Percentiles rank a stretch among this genome's conserved stretches.
Evolutionary conservation across 148 eudicot genomes (phyloP).

Genomic region (Vaccinium vitisidaea): DNA sequence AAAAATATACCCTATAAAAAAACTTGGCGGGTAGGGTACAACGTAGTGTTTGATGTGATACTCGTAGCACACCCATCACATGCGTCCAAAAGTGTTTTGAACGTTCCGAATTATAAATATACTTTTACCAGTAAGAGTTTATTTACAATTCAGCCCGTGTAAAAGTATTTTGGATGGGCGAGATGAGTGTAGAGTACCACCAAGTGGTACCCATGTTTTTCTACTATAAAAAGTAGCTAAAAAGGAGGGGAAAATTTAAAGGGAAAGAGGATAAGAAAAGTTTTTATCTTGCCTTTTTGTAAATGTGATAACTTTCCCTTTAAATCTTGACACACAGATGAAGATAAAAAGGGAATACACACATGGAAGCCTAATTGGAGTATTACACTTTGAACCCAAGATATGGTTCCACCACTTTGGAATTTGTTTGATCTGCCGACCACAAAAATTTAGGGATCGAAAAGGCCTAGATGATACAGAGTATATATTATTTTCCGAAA

Average conservation of each 20-base stretch:
- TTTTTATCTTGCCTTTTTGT: constrained; percentile 7
- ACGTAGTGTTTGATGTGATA: too few relatives aligned
- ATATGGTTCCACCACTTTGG: not conserved
- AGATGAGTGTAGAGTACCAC: too few relatives aligned
- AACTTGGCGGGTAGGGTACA: too few relatives aligned
- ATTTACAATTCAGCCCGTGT: too few relatives aligned
- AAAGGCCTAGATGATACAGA: constrained; percentile 6
- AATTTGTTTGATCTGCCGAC: constrained; percentile 11
- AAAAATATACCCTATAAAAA: constrained; percentile 2
- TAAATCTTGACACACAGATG: constrained; percentile 5
- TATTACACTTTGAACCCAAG: not conserved
- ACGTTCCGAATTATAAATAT: too few relatives aligned
- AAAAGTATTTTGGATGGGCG: too few relatives aligned
- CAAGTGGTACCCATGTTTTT: too few relatives aligned
- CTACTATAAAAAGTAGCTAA: not conserved
- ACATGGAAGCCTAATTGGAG: not conserved
- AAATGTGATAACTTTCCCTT: constrained; percentile 9
- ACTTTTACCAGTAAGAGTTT: too few relatives aligned
- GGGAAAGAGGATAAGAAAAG: not conserved
- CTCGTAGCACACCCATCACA: too few relatives aligned
- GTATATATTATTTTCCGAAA: not conserved
- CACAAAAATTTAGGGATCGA: constrained; percentile 8
- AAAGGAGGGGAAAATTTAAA: not conserved
- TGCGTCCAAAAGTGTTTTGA: too few relatives aligned
- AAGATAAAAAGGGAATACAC: constrained; percentile 12